Conservation (phyloP, 164 flowering plant genomes). For the Warburgia ugandensis region DNA sequence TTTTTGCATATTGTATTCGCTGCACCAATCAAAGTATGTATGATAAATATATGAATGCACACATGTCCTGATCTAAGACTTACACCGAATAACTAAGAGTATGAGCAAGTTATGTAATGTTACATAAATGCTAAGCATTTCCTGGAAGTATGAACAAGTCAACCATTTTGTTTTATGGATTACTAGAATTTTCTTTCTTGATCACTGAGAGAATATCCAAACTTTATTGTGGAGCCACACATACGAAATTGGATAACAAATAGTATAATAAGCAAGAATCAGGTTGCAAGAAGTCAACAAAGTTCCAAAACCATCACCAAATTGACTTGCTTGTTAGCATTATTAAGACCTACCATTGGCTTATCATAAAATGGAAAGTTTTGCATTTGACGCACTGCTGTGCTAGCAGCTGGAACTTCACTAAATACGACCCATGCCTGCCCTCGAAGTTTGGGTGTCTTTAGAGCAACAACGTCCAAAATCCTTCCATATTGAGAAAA, state of each 20-base stretch:
- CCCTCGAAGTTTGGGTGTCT: conserved; percentile 85
- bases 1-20: conserved; percentile 91
- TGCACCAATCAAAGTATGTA: conserved; percentile 23
- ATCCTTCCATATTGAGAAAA: conserved; percentile 95
- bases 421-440: conserved; percentile 95
- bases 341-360: conserved; percentile 59
- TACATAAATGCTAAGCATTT: too few species aligned
- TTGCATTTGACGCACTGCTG: conserved; percentile 97
- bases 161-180: too few species aligned
- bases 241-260: too few species aligned
- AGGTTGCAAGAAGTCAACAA: not conserved
- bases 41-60: not conserved
- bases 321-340: too few species aligned
- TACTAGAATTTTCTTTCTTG: too few species aligned
- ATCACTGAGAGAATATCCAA: too few species aligned
- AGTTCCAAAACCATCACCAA: not conserved
- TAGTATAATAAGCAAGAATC: not conserved
- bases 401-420: conserved; percentile 90
- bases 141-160: too few species aligned
- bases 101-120: not conserved
- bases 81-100: not conserved
- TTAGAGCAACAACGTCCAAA: conserved; percentile 87
- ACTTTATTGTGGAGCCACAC: too few species aligned
- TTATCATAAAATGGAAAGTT: conserved; percentile 90
- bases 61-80: too few species aligned